Evolutionary conservation across 1,139 yeast genomes (phyloP), one percentile per base, ranked within the genome.

Genomic region (Candida freyschussii): DNA sequence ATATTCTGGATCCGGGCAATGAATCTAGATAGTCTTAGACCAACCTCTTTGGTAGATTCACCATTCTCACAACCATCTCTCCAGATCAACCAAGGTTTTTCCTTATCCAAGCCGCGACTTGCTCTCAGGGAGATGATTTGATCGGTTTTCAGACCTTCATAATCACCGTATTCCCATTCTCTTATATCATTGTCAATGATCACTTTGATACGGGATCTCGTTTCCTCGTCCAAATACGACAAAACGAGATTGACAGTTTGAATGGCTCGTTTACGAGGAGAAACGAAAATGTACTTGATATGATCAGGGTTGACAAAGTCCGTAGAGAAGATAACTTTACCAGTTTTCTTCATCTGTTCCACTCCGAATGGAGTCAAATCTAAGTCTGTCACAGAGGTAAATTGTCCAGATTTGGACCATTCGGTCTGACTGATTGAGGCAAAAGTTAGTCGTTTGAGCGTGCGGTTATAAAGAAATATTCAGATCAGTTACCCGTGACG

Each of bases 121-220:
- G 63, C 62, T 50, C 96, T 72, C 44, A 74, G 56, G 9, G 64
- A 69, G 26, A 69, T 63, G 55, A 89, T 87, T 47, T 87, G 75
- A 11, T 63, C 59, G 1, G 95, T 82, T 36, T 68, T 58, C 48
- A 79, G 59, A 5, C 97, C 97, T 63, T 89, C 97, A 57, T 89
- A 89, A 50, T 84, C 93, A 47, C 97, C 97, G 53, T 89, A 89
- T 47, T 85, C 93, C 96, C 97, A 89, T 61, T 89, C 97, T 44
- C 93, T 70, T 32, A 86, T 60, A 48, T 80, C 81, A 31, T 82
- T 75, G 43, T 82, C 89, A 13, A 73, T 73, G 27, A 62, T 58
- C 24, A 72, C 51, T 3, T 66, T 62, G 34, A 78, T 65, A 13
- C 61, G 52, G 13, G 66, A 55, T 41, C 61, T 63, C 24, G 66